These are phyloP conservation scores for Saturnispora gosingensis DNA, from an alignment of 805 yeast genomes.

Conservation along the genomic window DNA sequence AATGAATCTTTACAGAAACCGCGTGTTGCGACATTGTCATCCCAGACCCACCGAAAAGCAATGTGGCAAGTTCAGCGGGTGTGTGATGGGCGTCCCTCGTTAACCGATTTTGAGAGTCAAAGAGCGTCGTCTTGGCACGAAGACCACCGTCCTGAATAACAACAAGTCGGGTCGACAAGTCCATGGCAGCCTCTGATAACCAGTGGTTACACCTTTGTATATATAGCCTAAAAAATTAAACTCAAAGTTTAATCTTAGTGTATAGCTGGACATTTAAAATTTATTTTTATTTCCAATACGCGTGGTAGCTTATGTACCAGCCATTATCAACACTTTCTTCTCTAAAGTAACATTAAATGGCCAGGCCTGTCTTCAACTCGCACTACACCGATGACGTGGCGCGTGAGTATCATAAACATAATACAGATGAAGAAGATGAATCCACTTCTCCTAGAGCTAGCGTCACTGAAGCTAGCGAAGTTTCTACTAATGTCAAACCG, in stretches of 20 bases:
- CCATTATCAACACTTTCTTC: background rate
- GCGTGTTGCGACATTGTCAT: constrained; percentile 39
- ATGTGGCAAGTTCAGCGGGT: constrained; percentile 37
- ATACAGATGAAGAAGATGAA: background rate
- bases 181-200: constrained; percentile 1
- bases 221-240: background rate
- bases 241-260: background rate
- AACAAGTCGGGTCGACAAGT: constrained; percentile 15
- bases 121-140: constrained; percentile 39
- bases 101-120: constrained; percentile 29
- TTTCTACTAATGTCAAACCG: background rate
- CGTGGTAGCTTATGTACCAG: background rate
- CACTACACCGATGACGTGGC: background rate
- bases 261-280: background rate
- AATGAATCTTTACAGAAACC: constrained; percentile 38
- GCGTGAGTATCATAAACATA: background rate
- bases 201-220: background rate
- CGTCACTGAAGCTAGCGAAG: background rate
- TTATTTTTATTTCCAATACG: background rate
- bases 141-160: constrained; percentile 44
- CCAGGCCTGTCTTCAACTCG: constrained; percentile 2
- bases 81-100: constrained; percentile 33
- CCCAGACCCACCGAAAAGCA: constrained; percentile 48
- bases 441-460: background rate
- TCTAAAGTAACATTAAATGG: background rate